Base-by-base conservation (phyloP, 495 filamentous ascomycete species). In the Immersiella caudata region DNA sequence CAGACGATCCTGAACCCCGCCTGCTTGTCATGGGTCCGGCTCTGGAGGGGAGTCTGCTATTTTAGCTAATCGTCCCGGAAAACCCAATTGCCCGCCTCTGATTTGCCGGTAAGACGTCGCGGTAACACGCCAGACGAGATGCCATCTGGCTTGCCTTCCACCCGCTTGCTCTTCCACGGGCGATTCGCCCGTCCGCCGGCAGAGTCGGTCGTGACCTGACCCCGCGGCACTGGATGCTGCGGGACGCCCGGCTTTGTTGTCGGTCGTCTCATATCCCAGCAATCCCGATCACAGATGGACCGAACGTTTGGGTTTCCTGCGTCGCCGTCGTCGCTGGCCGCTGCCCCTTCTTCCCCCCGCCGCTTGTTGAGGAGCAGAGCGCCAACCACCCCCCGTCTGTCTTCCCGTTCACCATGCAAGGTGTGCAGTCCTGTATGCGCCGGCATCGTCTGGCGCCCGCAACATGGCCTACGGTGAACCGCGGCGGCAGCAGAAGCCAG, bases 361-460 rank as follows among this genome's bases (percentile, higher is more conserved):
- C 51, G 21, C 50, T 36, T 55, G 56, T 26, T 25, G 26, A 59
- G 7, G 26, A 27, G 26, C 21, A 59, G 6, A 24, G 36, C 22
- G 29, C 59, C 59, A 35, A 35, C 35, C 61, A 54, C 49, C 61
- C 61, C 16, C 59, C 29, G 29, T 33, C 29, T 33, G 49, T 40
- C 49, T 25, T 67, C 52, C 56, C 35, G 24, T 62, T 74, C 68
- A 68, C 74, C 72, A 75, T 80, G 77, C 72, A 73, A 75, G 73
- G 79, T 46, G 40, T 46, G 40, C 40, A 46, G 40, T 46, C 11
- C 29, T 79, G 74, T 69, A 71, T 74, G 71, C 62, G 68, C 71
- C 75, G 72, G 70, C 72, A 68, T 67, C 67, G 68, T 71, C 70
- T 76, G 72, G 73, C 74, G 65, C 72, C 62, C 50, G 65, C 68